Percentiles rank a stretch among this genome's conserved stretches.
Evolutionary conservation across 1,284 basidiomycete species (phyloP).

Genomic region (Sphaerobolus stellatus): DNA sequence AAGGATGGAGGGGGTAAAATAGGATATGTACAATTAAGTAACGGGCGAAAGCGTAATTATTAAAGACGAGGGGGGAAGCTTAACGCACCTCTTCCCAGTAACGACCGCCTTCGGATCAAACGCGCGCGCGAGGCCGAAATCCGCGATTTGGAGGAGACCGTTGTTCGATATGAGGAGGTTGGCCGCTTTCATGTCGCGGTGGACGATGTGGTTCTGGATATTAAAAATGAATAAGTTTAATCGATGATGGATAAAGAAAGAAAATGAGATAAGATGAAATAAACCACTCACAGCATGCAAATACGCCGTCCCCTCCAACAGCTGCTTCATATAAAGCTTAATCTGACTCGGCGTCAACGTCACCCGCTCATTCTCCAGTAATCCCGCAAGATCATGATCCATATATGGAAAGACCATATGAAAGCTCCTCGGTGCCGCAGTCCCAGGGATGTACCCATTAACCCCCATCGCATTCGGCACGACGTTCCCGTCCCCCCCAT

Average conservation of each 20-base stretch:
- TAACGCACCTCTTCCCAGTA: conserved; percentile 33
- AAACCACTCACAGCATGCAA: conserved; percentile 76
- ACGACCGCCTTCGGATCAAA: conserved; percentile 53
- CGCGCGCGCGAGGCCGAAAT: conserved; percentile 92
- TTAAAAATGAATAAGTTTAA: conserved; percentile 11
- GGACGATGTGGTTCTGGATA: conserved; percentile 85
- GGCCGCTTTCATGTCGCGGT: conserved; percentile 98
- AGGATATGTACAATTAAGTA: background rate
- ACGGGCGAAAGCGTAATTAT: too few species aligned
- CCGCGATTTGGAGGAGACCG: conserved; percentile 86
- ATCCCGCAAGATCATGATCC: conserved; percentile 97
- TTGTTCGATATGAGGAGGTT: conserved; percentile 92
- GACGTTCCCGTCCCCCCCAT: too few species aligned
- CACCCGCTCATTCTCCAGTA: conserved; percentile 88
- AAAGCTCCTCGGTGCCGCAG: background rate
- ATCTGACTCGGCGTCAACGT: conserved; percentile 80
- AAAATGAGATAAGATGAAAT: conserved; percentile 17
- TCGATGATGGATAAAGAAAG: conserved; percentile 12
- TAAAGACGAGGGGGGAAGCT: too few species aligned
- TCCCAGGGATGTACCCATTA: too few species aligned
- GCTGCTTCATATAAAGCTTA: conserved; percentile 95
- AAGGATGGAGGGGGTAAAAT: background rate
- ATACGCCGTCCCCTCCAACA: conserved; percentile 92
- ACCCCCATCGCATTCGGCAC: too few species aligned
- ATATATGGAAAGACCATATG: conserved; percentile 98